Conservation (phyloP, 2,329 filamentous ascomycete genomes). For the Ophiostoma tasmaniense region DNA sequence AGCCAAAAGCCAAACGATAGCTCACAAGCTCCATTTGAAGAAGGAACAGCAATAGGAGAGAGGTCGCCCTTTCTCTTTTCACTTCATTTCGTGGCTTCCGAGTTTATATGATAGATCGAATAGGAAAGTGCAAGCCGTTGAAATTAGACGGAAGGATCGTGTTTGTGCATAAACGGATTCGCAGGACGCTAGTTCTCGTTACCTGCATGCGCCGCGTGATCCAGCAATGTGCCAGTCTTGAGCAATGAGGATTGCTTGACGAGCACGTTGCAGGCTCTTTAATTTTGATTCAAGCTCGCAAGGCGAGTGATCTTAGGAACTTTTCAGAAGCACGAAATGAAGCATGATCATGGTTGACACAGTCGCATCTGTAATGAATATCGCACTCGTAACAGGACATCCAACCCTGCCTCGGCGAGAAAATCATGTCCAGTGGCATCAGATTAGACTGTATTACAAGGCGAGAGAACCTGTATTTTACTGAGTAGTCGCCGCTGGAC, state of each 20-base stretch:
- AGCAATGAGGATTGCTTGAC: background rate
- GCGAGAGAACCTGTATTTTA: no score
- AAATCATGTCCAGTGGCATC: no score
- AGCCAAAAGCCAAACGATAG: background rate
- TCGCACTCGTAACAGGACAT: background rate
- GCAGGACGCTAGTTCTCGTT: background rate
- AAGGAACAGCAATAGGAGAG: background rate
- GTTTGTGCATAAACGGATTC: background rate
- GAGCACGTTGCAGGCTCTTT: background rate
- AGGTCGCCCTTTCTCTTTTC: background rate
- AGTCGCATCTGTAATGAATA: background rate
- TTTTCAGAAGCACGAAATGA: background rate
- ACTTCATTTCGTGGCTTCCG: background rate
- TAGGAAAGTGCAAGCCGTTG: background rate
- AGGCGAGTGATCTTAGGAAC: background rate
- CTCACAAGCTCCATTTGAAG: background rate
- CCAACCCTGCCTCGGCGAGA: no score
- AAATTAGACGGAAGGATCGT: background rate
- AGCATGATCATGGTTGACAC: background rate
- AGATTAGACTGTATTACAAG: no score
- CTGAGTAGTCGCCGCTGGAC: no score
- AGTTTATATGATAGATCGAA: background rate
- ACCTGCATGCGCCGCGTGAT: background rate
- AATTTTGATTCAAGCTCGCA: background rate
- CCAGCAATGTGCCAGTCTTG: background rate